Percentiles rank a stretch among this genome's conserved stretches.
Evolutionary conservation across 441 rosid genomes (phyloP).

Genomic region (Erodium texanum): DNA sequence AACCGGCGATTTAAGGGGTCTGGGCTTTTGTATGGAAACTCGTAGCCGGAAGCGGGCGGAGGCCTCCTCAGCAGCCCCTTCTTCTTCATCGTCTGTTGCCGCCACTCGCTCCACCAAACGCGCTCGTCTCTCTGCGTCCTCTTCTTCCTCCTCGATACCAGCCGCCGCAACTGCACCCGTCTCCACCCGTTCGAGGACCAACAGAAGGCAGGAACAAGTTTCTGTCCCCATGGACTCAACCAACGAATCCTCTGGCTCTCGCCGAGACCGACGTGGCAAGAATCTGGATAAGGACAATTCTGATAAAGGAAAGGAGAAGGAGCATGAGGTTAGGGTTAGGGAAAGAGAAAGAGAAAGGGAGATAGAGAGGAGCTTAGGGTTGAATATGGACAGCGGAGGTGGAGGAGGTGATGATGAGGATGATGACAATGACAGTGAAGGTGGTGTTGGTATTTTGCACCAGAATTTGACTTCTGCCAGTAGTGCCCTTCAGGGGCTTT

Average conservation of each 20-base stretch:
- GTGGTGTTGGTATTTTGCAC: slow-evolving; percentile 61
- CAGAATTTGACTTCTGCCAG: slow-evolving; percentile 91
- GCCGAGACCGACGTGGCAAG: slow-evolving; percentile 36
- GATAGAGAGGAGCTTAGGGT: slow-evolving; percentile 36
- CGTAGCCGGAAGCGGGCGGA: slow-evolving; percentile 99
- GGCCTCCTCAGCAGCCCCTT: slow-evolving; percentile 98
- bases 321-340: slow-evolving; percentile 60
- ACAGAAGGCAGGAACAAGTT: too few species aligned
- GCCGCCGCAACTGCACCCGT: slow-evolving; percentile 8
- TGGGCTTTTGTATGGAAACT: slow-evolving; percentile 92
- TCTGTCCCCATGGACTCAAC: slow-evolving; percentile 51
- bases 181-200: slow-evolving; percentile 23
- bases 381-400: slow-evolving; percentile 47
- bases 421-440: slow-evolving; percentile 71
- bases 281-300: slow-evolving; percentile 24
- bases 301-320: slow-evolving; percentile 96
- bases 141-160: slow-evolving; percentile 20
- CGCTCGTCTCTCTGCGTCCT: slow-evolving; percentile 43
- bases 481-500: slow-evolving; percentile 85
- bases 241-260: slow-evolving; percentile 60
- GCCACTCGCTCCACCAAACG: slow-evolving; percentile 77
- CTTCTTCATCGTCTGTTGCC: slow-evolving; percentile 69
- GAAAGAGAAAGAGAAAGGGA: slow-evolving; percentile 39
- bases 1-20: neutral
- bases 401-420: slow-evolving; percentile 54